Percentiles rank a stretch among this genome's conserved stretches.
Conservation (phyloP, 306 rosid species). For the Casuarina equisetifolia region DNA sequence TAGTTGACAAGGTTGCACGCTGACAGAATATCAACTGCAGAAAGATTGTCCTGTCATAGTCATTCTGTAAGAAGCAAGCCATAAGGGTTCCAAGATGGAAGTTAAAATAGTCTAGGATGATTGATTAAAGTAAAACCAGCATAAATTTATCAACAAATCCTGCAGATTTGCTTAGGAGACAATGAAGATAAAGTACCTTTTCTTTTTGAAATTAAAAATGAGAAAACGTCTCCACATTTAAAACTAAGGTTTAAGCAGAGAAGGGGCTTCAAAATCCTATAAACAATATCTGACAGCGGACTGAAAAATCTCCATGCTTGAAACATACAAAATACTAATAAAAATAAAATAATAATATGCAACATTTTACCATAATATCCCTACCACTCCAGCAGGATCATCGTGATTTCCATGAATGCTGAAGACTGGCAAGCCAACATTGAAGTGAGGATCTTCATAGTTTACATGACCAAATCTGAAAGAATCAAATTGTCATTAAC, state of each 20-base stretch:
- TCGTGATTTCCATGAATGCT: slow-evolving; percentile 98
- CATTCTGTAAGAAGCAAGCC: slow-evolving; percentile 31
- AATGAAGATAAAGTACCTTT: not conserved
- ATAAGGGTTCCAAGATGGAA: slow-evolving; percentile 23
- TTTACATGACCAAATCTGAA: slow-evolving; percentile 94
- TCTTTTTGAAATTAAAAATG: not conserved
- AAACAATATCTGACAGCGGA: slow-evolving; percentile 4
- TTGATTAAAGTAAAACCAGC: not conserved
- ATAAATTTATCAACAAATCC: slow-evolving; percentile 6
- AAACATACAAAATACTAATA: slow-evolving; percentile 4
- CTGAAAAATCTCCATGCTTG: not conserved
- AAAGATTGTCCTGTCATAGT: slow-evolving; percentile 89
- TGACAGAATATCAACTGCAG: slow-evolving; percentile 98
- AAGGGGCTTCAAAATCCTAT: not conserved
- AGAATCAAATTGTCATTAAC: slow-evolving; percentile 4
- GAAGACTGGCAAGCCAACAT: slow-evolving; percentile 95
- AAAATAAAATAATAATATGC: not conserved
- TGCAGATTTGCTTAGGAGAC: not conserved
- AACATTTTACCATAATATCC: slow-evolving; percentile 23
- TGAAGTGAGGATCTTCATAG: slow-evolving; percentile 96
- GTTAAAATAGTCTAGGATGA: slow-evolving; percentile 18
- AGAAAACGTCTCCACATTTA: too few relatives aligned
- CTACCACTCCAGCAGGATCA: slow-evolving; percentile 99
- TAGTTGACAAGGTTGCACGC: slow-evolving; percentile 97
- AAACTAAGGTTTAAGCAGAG: not conserved